phyloP scores from a whole-genome alignment of 2,329 filamentous ascomycete species.

The Alternaria gansuensis region DNA sequence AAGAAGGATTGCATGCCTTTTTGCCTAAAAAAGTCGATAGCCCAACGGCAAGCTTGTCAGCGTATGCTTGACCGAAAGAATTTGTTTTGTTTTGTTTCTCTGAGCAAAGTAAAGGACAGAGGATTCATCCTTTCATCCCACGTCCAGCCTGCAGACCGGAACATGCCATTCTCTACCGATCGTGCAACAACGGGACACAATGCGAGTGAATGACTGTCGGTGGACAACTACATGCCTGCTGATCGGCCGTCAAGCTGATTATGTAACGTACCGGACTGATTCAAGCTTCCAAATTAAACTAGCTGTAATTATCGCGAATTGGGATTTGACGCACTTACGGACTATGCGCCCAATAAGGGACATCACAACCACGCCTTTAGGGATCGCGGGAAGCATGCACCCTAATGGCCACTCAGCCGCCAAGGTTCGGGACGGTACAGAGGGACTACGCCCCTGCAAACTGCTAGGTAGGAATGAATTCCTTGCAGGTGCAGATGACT shows the following conservation, averaged over 20 bases:
- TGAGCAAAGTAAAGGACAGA: neutral
- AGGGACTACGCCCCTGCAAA: neutral
- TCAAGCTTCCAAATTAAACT: neutral
- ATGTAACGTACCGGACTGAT: neutral
- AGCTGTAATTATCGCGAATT: neutral
- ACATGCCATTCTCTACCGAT: neutral
- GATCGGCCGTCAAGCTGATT: neutral
- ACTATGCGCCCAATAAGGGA: neutral
- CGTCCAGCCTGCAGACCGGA: neutral
- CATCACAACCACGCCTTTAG: neutral
- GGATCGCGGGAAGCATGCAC: neutral
- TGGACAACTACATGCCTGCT: neutral
- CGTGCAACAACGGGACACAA: neutral
- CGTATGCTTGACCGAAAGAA: neutral
- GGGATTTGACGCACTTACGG: neutral
- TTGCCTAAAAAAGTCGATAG: neutral
- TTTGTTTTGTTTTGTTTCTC: no score
- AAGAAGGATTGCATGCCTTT: conserved; percentile 1
- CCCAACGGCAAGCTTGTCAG: neutral
- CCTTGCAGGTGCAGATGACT: neutral
- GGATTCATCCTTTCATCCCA: neutral
- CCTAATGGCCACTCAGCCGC: neutral
- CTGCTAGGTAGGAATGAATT: neutral
- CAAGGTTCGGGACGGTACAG: neutral
- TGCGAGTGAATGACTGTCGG: neutral